Evolutionary conservation across 1,284 basidiomycete species (phyloP).

Genomic region (Ustilago cynodontis): DNA sequence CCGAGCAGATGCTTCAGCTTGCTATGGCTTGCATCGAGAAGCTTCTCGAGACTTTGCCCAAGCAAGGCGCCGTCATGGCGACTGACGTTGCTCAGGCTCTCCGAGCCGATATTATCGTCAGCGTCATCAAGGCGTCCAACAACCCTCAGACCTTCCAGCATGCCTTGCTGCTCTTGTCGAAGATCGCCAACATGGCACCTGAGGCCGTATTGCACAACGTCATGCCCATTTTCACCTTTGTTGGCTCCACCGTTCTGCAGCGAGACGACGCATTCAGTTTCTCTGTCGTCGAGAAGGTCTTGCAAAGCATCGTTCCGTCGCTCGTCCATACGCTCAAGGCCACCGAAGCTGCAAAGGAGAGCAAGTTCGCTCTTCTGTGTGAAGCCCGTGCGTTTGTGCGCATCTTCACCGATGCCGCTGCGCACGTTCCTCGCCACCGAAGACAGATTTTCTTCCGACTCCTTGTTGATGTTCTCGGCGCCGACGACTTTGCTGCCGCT

Average conservation of each 20-base stretch:
- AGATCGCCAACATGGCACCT: constrained; percentile 84
- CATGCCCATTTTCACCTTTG: constrained; percentile 99
- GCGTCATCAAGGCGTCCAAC: constrained; percentile 73
- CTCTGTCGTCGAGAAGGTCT: constrained; percentile 93
- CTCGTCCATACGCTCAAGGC: constrained; percentile 74
- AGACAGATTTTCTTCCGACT: constrained; percentile 91
- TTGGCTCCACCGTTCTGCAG: constrained; percentile 96
- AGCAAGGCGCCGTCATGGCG: constrained; percentile 34
- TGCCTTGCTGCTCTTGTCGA: constrained; percentile 88
- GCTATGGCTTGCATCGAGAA: constrained; percentile 80
- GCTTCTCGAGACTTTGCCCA: constrained; percentile 74
- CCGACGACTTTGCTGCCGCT: constrained; percentile 84
- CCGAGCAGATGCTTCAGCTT: constrained; percentile 87
- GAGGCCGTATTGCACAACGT: constrained; percentile 92
- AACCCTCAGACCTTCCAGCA: constrained; percentile 96
- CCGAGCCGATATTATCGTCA: constrained; percentile 63
- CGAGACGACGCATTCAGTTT: constrained; percentile 96
- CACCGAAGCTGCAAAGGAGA: constrained; percentile 51
- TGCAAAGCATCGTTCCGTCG: constrained; percentile 92
- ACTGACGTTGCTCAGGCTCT: constrained; percentile 56
- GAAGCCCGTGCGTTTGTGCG: constrained; percentile 76
- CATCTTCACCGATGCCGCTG: constrained; percentile 88
- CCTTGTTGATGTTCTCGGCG: constrained; percentile 86
- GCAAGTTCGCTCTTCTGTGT: constrained; percentile 54
- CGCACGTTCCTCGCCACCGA: constrained; percentile 87